Evolutionary conservation across 2,329 filamentous ascomycete species (phyloP).

Genomic region (Pseudofabraea citricarpa): DNA sequence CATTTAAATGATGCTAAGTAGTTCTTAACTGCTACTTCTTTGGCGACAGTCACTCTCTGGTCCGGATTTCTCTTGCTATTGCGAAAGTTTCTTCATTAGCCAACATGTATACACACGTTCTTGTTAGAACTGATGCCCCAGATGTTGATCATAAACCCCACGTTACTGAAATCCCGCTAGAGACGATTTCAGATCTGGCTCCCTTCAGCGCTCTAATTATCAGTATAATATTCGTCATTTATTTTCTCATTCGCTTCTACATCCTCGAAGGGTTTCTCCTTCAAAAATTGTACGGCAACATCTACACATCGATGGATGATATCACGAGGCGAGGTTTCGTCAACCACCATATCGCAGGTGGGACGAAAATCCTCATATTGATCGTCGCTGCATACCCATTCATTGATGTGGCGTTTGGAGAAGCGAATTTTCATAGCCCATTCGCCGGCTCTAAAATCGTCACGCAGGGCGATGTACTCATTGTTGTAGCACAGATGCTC

Average conservation of each 20-base stretch:
- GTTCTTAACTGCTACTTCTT: neutral
- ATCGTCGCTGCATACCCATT: slow-evolving; percentile 37
- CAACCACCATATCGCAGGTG: slow-evolving; percentile 40
- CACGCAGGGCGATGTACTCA: slow-evolving; percentile 35
- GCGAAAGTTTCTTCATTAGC: too few relatives aligned
- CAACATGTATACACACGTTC: neutral
- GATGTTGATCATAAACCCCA: slow-evolving; percentile 12
- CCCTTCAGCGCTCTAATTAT: slow-evolving; percentile 24
- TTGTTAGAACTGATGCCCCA: neutral
- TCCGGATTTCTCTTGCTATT: too few relatives aligned
- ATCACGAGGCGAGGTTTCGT: slow-evolving; percentile 35
- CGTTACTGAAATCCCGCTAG: slow-evolving; percentile 16
- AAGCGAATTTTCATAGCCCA: slow-evolving; percentile 26
- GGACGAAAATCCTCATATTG: slow-evolving; percentile 35
- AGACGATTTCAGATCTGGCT: slow-evolving; percentile 21
- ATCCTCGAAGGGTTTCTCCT: slow-evolving; percentile 36
- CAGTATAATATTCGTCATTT: slow-evolving; percentile 21
- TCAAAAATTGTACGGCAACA: slow-evolving; percentile 27
- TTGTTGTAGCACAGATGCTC: slow-evolving; percentile 35
- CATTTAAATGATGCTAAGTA: too few relatives aligned
- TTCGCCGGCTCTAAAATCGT: slow-evolving; percentile 26
- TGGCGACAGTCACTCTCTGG: neutral
- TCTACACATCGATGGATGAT: slow-evolving; percentile 31
- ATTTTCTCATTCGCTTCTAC: slow-evolving; percentile 25
- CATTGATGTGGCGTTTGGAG: slow-evolving; percentile 31